phyloP scores from a whole-genome alignment of 495 filamentous ascomycete genomes.

The Geoglossum glabrum region DNA sequence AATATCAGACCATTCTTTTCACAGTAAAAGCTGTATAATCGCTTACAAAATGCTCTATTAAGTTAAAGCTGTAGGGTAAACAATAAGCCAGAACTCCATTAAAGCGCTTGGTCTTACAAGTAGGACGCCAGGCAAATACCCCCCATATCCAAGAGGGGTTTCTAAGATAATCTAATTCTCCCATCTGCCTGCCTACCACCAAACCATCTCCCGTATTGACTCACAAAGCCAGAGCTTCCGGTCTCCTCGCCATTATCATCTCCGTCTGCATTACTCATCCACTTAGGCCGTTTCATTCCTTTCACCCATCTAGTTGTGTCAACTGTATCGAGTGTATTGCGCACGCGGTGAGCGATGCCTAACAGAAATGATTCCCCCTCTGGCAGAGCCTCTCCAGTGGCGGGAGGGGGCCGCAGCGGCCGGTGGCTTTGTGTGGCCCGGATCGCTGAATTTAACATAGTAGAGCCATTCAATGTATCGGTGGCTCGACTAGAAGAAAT shows the following conservation, averaged over 20 bases:
- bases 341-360: constrained; percentile 63
- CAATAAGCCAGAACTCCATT: too few relatives aligned
- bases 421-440: background rate
- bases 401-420: background rate
- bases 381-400: constrained; percentile 20
- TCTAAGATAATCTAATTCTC: background rate
- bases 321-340: constrained; percentile 75
- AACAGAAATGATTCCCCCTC: constrained; percentile 47
- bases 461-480: background rate
- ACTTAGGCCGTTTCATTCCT: constrained; percentile 32
- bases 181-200: background rate
- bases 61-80: too few relatives aligned
- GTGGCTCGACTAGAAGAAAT: background rate
- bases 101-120: too few relatives aligned
- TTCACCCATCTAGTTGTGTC: constrained; percentile 66
- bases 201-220: background rate
- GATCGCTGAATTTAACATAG: background rate
- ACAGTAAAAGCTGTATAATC: too few relatives aligned
- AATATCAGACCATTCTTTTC: too few relatives aligned
- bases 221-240: background rate
- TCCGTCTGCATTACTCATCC: background rate
- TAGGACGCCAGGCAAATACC: too few relatives aligned
- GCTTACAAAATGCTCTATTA: too few relatives aligned
- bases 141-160: background rate
- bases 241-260: background rate